Base-by-base conservation (phyloP, 73 alveolate species). In the Paramecium sexaurelia region DNA sequence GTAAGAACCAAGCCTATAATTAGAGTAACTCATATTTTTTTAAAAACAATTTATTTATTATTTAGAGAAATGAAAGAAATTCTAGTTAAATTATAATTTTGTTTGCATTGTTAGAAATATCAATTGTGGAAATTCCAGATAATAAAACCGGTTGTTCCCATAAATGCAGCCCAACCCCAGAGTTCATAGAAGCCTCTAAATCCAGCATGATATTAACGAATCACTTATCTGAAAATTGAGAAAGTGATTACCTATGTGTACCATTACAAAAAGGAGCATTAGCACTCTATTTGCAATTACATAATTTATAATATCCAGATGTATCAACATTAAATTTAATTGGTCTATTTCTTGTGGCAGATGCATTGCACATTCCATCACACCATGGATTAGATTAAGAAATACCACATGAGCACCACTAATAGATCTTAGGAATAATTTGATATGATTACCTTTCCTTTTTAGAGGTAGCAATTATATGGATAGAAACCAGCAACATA, bases 231-330 rank as follows among this genome's bases (percentile, higher is more conserved):
- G 56, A 24, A 40, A 32, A 27, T 26, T 90, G 32, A 55, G 6
- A 11, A 29, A 94, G 87, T 69, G 91, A 39, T 15, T 91, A 92
- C 92, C 95, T 89, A 89, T 96, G 97, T 45, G 99, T 96, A 6
- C 97, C 98, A 90, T 96, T 96, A 87, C 99, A 96, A 95, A 96
- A 96, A 22, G 99, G 99, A 57, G 99, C 97, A 85, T 96, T 96
- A n/a, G 99, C 96, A 55, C 96, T 92, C 91, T 85, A 90, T 85
- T 96, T 96, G 92, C 99, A 96, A 92, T 96, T 94, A 95, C 97
- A 96, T 55, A 96, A 84, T 87, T 96, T 95, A 93, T 89, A 96
- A 92, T 96, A 96, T 32, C 98, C 99, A 8, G 97, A 92, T 89
- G 95, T 95, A 35, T 94, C 83, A 15, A 96, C 98, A 66, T 96